Conservation (phyloP, 306 rosid genomes). For the Gastrolobium villosum region DNA sequence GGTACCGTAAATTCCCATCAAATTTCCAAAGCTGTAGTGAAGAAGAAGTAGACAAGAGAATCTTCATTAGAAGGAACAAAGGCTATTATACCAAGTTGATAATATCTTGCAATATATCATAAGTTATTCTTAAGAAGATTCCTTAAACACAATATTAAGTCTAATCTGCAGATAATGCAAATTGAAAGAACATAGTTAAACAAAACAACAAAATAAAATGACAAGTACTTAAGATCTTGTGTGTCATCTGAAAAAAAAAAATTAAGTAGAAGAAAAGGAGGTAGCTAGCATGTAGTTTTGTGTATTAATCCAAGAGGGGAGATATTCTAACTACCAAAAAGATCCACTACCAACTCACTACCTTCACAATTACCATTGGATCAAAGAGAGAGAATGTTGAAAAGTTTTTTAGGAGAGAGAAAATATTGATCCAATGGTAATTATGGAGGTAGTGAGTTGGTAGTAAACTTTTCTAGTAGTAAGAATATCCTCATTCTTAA, state of each 20-base stretch:
- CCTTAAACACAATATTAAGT: not conserved
- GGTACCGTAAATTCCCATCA: conserved; percentile 63
- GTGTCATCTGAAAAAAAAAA: conserved; percentile 2
- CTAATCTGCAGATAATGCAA: not conserved
- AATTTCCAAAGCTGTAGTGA: conserved; percentile 65
- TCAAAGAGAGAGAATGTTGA: too few species aligned
- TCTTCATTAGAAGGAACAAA: not conserved
- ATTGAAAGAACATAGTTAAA: not conserved
- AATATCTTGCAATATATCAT: conserved; percentile 28
- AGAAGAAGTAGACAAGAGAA: conserved; percentile 30
- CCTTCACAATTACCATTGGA: too few species aligned
- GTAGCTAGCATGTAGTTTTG: not conserved
- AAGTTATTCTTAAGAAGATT: conserved; percentile 28
- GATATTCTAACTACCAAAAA: too few species aligned
- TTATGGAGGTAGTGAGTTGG: too few species aligned
- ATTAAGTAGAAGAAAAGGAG: not conserved
- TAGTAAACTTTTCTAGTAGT: too few species aligned
- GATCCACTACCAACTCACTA: too few species aligned
- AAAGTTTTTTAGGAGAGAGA: too few species aligned
- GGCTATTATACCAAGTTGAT: not conserved
- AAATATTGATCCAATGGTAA: too few species aligned
- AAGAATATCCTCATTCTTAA: too few species aligned
- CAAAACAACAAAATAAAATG: not conserved
- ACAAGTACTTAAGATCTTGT: not conserved
- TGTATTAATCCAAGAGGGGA: conserved; percentile 4